Percentiles rank a stretch among this genome's conserved stretches.
These are phyloP conservation scores for Mycena latifolia DNA, from an alignment of 768 basidiomycete species.

Conservation along the genomic window DNA sequence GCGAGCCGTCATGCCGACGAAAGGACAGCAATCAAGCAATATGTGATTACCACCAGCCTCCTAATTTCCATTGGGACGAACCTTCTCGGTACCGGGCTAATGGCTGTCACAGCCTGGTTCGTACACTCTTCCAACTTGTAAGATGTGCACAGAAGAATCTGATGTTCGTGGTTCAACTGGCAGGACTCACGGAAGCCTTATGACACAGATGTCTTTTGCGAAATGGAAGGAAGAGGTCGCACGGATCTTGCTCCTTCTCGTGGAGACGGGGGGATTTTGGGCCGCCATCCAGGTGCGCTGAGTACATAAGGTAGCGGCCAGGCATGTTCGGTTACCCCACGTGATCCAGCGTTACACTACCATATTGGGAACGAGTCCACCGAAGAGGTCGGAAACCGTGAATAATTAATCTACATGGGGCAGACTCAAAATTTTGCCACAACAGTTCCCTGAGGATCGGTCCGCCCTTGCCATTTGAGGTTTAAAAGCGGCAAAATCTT, in stretches of 20 bases:
- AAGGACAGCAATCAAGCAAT: neutral
- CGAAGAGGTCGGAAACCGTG: too few species aligned
- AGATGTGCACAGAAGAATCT: neutral
- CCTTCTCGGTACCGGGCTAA: neutral
- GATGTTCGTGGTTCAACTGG: neutral
- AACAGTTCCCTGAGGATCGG: too few species aligned
- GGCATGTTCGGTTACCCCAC: too few species aligned
- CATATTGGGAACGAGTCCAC: too few species aligned
- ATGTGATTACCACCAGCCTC: neutral
- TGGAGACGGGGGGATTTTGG: constrained; percentile 29
- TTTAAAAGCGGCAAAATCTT: too few species aligned
- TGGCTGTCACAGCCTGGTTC: neutral
- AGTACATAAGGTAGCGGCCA: too few species aligned
- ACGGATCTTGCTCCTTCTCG: constrained; percentile 23
- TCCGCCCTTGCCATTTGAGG: too few species aligned
- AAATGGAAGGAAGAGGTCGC: constrained; percentile 13
- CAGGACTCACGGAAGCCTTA: neutral
- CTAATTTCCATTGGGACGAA: neutral
- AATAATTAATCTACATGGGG: too few species aligned
- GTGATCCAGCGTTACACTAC: too few species aligned
- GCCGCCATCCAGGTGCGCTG: constrained; percentile 25
- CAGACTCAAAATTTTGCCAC: too few species aligned
- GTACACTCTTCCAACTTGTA: neutral
- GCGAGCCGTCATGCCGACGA: neutral
- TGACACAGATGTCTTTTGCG: neutral